Conservation (phyloP, 768 basidiomycete species). For the Mycena maculata region DNA sequence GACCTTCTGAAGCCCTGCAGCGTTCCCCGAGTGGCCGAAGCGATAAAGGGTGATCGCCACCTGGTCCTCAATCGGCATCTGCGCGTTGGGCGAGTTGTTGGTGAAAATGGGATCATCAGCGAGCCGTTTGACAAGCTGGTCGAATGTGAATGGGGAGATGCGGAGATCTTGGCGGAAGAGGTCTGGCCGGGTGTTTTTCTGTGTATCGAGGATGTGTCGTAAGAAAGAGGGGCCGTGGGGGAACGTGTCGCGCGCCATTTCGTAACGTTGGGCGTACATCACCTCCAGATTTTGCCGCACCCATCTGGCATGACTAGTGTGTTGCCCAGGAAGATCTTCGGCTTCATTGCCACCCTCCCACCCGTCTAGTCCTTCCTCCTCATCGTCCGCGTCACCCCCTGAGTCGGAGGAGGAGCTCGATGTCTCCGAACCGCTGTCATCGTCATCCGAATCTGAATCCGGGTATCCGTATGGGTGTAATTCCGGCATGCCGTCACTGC, state of each 20-base stretch:
- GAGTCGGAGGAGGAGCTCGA: not conserved
- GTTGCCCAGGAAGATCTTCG: too few relatives aligned
- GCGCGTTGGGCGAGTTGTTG: slow-evolving; percentile 41
- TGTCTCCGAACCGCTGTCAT: not conserved
- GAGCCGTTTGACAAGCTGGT: slow-evolving; percentile 40
- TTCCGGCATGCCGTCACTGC: slow-evolving; percentile 3
- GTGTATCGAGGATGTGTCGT: slow-evolving; percentile 27
- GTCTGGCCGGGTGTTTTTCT: slow-evolving; percentile 38
- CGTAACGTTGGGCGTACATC: slow-evolving; percentile 26
- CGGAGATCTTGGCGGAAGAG: slow-evolving; percentile 45
- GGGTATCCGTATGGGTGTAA: slow-evolving; percentile 8
- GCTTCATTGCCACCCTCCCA: too few relatives aligned
- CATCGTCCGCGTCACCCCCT: not conserved
- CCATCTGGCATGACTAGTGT: too few relatives aligned
- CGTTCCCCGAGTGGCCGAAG: slow-evolving; percentile 56
- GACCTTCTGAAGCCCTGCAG: slow-evolving; percentile 42
- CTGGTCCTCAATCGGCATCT: slow-evolving; percentile 45
- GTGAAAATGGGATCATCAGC: slow-evolving; percentile 38
- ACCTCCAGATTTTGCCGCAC: slow-evolving; percentile 5
- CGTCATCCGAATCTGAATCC: slow-evolving; percentile 4
- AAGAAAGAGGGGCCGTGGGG: slow-evolving; percentile 21
- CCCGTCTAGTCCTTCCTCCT: not conserved
- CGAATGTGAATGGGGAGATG: slow-evolving; percentile 48
- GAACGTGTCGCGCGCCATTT: slow-evolving; percentile 7
- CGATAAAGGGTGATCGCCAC: slow-evolving; percentile 51